phyloP scores from a whole-genome alignment of 208 protist genomes.

The Trypanosoma vivax region DNA sequence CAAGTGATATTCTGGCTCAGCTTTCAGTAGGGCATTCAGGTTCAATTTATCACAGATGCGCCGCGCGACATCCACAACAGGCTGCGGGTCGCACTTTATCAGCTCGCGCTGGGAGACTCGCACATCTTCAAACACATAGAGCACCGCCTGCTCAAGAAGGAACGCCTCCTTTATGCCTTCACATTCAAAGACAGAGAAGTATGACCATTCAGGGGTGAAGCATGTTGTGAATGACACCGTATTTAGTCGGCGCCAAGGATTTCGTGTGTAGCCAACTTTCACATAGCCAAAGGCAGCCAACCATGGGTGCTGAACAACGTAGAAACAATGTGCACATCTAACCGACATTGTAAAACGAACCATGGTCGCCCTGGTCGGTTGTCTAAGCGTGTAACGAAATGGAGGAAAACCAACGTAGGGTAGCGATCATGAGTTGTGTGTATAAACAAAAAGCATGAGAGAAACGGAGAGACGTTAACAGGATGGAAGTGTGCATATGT shows the following conservation, averaged over 20 bases:
- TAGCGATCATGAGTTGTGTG: too few species aligned
- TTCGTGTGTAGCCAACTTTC: constrained; percentile 60
- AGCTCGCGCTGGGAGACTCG: constrained; percentile 59
- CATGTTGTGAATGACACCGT: constrained; percentile 72
- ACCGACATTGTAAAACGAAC: neutral
- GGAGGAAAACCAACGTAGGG: neutral
- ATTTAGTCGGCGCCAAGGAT: constrained; percentile 49
- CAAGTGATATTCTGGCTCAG: neutral
- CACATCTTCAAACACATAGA: constrained; percentile 41
- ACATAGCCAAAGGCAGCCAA: constrained; percentile 43
- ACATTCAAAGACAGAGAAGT: constrained; percentile 53
- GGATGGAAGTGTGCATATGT: too few species aligned
- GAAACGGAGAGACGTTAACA: too few species aligned
- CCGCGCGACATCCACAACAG: constrained; percentile 25
- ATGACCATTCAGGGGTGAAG: constrained; percentile 72
- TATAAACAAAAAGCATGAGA: too few species aligned
- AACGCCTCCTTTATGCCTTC: constrained; percentile 41
- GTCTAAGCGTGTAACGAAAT: neutral
- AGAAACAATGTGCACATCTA: constrained; percentile 36
- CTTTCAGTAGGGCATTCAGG: constrained; percentile 19
- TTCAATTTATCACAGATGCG: constrained; percentile 31
- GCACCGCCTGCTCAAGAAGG: constrained; percentile 68
- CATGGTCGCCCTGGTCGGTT: constrained; percentile 1
- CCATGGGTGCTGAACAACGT: constrained; percentile 69
- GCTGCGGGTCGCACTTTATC: constrained; percentile 27